Percentiles rank a stretch among this genome's conserved stretches.
phyloP scores from a whole-genome alignment of 345 rosid genomes.

The Eucalyptus lansdowneana region DNA sequence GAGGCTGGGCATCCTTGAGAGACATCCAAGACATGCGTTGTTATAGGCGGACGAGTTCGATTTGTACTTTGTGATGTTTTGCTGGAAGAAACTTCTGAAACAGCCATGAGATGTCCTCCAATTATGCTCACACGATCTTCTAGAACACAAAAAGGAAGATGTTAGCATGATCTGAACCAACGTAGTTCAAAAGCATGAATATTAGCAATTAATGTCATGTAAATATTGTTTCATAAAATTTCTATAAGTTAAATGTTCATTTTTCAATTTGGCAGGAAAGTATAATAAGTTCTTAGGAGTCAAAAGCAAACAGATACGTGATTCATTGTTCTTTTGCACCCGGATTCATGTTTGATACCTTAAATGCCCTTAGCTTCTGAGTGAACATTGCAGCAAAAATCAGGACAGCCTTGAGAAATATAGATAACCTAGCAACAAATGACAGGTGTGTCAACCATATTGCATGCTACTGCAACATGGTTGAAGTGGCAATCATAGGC shows the following conservation, averaged over 20 bases:
- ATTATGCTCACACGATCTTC: constrained; percentile 65
- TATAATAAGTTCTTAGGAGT: background rate
- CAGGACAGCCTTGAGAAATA: background rate
- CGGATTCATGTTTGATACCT: background rate
- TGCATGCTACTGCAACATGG: background rate
- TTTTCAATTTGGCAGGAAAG: background rate
- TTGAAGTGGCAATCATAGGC: background rate
- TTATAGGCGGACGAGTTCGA: constrained; percentile 75
- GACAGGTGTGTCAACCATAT: background rate
- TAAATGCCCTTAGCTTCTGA: background rate
- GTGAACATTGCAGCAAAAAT: background rate
- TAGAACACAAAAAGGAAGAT: constrained; percentile 1
- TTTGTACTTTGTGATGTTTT: constrained; percentile 23
- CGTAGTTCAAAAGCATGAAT: background rate
- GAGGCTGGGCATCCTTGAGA: constrained; percentile 73
- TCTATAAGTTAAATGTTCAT: background rate
- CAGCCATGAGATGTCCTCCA: constrained; percentile 55
- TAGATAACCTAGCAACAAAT: background rate
- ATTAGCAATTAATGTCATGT: background rate
- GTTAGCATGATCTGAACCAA: background rate
- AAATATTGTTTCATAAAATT: background rate
- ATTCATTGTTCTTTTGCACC: background rate
- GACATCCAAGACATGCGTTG: constrained; percentile 89
- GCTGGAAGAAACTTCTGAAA: constrained; percentile 16
- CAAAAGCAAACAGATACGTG: background rate